These are phyloP conservation scores for Xylaria palmicola DNA, from an alignment of 495 filamentous ascomycete species.

Conservation along the genomic window DNA sequence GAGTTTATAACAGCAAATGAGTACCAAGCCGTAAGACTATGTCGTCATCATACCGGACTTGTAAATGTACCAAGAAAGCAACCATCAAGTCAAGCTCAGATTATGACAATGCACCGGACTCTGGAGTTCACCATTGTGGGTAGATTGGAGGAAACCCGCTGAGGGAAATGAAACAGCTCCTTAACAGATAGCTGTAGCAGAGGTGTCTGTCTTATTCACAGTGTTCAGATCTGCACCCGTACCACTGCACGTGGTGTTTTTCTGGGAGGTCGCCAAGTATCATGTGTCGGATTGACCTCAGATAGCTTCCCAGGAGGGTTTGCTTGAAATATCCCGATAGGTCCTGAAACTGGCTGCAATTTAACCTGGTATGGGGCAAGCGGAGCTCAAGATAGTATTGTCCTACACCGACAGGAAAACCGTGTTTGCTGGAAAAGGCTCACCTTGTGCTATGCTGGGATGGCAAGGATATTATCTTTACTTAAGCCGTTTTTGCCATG, in stretches of 20 bases:
- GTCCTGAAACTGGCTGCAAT: neutral
- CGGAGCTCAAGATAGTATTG: neutral
- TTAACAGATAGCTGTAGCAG: neutral
- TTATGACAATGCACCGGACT: neutral
- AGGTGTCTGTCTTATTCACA: neutral
- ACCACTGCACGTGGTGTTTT: conserved; percentile 7
- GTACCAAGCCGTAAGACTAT: neutral
- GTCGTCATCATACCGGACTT: neutral
- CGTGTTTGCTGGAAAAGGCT: neutral
- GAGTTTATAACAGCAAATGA: neutral
- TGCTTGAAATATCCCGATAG: neutral
- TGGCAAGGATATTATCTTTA: neutral
- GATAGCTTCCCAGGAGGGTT: neutral
- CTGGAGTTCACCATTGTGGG: neutral
- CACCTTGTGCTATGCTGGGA: too few relatives aligned
- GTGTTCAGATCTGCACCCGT: neutral
- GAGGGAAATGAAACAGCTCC: neutral
- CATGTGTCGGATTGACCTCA: neutral
- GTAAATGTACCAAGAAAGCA: neutral
- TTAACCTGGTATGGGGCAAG: neutral
- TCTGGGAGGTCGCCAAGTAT: neutral
- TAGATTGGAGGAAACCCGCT: neutral
- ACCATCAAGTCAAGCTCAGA: neutral
- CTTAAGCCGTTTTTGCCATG: neutral
- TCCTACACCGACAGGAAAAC: neutral